Evolutionary conservation across 2,329 filamentous ascomycete species (phyloP).

Genomic region (Hypomyces perniciosus): DNA sequence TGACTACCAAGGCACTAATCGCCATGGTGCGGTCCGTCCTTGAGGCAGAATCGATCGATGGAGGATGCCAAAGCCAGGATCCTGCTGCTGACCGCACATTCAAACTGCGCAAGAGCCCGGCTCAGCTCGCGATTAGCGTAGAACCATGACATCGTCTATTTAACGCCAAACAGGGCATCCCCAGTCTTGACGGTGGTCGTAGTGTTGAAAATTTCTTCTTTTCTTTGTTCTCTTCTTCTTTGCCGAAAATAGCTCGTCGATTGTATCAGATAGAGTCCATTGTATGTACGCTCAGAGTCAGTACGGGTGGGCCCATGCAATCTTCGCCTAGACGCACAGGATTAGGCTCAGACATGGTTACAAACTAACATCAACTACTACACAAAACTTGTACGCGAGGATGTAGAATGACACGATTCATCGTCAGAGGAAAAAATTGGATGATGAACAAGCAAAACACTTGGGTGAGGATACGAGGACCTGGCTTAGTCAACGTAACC

Average conservation of each 20-base stretch:
- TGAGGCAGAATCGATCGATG: neutral
- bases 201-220: neutral
- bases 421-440: slow-evolving; percentile 1
- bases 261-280: too few species aligned
- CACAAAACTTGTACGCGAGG: too few species aligned
- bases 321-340: too few species aligned
- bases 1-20: slow-evolving; percentile 11
- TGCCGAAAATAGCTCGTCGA: slow-evolving; percentile 1
- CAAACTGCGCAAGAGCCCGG: slow-evolving; percentile 6
- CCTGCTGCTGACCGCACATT: slow-evolving; percentile 13
- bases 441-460: neutral
- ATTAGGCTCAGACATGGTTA: too few species aligned
- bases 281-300: too few species aligned
- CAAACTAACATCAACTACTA: too few species aligned
- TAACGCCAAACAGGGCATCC: slow-evolving; percentile 3
- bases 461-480: slow-evolving; percentile 1
- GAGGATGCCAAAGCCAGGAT: slow-evolving; percentile 3
- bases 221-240: neutral
- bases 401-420: neutral
- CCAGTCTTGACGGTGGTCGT: neutral
- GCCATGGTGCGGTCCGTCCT: neutral
- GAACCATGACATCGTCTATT: slow-evolving; percentile 5
- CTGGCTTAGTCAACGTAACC: slow-evolving; percentile 3
- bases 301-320: too few species aligned
- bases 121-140: slow-evolving; percentile 11